Evolutionary conservation across 768 basidiomycete genomes (phyloP).

Genomic region (Lactarius tabidus): DNA sequence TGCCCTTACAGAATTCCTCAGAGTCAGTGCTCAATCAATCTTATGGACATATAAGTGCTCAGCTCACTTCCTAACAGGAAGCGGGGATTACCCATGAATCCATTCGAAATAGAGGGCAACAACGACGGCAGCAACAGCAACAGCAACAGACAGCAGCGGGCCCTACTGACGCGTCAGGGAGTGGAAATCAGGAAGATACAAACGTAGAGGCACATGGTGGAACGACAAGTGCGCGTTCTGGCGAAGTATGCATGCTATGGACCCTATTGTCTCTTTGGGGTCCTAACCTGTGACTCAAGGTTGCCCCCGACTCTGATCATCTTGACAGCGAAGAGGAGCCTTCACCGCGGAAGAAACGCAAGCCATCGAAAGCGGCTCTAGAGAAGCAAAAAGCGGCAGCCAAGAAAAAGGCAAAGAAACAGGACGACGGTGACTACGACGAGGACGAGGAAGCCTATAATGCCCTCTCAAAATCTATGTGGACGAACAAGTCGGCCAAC

Average conservation of each 20-base stretch:
- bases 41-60: neutral
- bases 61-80: constrained; percentile 35
- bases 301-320: constrained; percentile 25
- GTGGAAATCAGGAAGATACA: constrained; percentile 17
- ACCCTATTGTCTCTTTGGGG: too few relatives aligned
- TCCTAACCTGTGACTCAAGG: constrained; percentile 6
- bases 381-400: constrained; percentile 33
- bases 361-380: constrained; percentile 26
- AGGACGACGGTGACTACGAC: constrained; percentile 41
- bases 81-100: constrained; percentile 47
- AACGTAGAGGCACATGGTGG: constrained; percentile 26
- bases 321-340: constrained; percentile 16
- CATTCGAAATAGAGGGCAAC: constrained; percentile 38
- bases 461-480: constrained; percentile 50
- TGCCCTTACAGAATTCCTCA: constrained; percentile 77
- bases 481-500: constrained; percentile 36
- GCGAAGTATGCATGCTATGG: neutral
- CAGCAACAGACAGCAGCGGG: constrained; percentile 42
- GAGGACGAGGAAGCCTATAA: constrained; percentile 64
- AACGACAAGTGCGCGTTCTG: constrained; percentile 18
- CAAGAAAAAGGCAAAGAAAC: constrained; percentile 32
- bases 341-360: constrained; percentile 24
- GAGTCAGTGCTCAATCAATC: constrained; percentile 39
- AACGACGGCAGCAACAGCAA: constrained; percentile 32
- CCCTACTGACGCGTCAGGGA: constrained; percentile 36